phyloP scores from a whole-genome alignment of 1,139 yeast species.

The Ogataea hybrid region DNA sequence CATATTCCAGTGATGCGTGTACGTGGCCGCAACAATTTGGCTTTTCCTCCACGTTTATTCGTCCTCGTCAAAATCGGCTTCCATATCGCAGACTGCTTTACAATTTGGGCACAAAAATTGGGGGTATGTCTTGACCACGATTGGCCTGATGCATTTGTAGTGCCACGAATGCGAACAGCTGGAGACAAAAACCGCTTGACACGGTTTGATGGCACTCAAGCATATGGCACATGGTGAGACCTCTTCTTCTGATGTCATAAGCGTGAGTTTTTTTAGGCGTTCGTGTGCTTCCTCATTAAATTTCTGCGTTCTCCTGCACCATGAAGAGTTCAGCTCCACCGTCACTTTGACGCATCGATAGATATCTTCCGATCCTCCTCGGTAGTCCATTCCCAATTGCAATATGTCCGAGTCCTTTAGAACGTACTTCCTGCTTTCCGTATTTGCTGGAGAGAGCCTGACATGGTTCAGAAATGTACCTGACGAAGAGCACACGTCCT shows the following conservation, averaged over 20 bases:
- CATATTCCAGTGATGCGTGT: neutral
- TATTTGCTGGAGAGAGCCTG: constrained; percentile 78
- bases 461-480: constrained; percentile 92
- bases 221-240: constrained; percentile 73
- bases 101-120: constrained; percentile 96
- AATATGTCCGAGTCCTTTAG: constrained; percentile 82
- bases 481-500: constrained; percentile 84
- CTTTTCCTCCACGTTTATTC: constrained; percentile 14
- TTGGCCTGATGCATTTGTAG: constrained; percentile 87
- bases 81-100: constrained; percentile 88
- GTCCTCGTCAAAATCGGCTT: constrained; percentile 74
- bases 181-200: constrained; percentile 88
- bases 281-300: constrained; percentile 78
- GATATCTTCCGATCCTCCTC: constrained; percentile 94
- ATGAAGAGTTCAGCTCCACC: constrained; percentile 83
- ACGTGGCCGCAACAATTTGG: neutral
- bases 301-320: constrained; percentile 81
- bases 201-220: constrained; percentile 74
- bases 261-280: constrained; percentile 54
- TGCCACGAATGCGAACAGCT: constrained; percentile 99
- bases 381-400: constrained; percentile 92
- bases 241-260: constrained; percentile 51
- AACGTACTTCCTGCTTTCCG: constrained; percentile 62
- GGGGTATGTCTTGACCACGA: constrained; percentile 82
- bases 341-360: constrained; percentile 91